Evolutionary conservation across 1,139 yeast genomes (phyloP).

Genomic region (Hansenula sp.): DNA sequence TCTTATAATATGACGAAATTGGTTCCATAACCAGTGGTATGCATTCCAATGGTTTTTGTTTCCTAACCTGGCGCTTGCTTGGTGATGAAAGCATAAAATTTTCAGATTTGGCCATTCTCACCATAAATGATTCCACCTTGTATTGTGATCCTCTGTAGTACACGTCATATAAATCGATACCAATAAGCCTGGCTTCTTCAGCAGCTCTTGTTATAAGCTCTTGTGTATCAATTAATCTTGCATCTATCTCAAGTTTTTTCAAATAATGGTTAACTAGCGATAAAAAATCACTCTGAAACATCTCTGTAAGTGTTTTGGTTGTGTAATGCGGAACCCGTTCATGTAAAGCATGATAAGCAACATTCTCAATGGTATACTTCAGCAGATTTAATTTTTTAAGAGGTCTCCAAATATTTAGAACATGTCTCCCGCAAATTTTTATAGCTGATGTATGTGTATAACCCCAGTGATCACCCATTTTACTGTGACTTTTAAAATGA

Average conservation of each 20-base stretch:
- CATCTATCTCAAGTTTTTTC: constrained; percentile 42
- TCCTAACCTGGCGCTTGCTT: constrained; percentile 72
- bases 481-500: constrained; percentile 41
- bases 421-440: constrained; percentile 71
- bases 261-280: constrained; percentile 49
- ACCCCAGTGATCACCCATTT: constrained; percentile 76
- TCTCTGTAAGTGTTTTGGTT: constrained; percentile 42
- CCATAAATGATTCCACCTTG: constrained; percentile 81
- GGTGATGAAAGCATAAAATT: constrained; percentile 75
- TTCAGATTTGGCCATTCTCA: constrained; percentile 72
- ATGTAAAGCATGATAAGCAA: constrained; percentile 64
- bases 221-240: constrained; percentile 51
- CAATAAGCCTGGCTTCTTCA: constrained; percentile 82
- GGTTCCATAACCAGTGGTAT: constrained; percentile 95
- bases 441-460: constrained; percentile 71
- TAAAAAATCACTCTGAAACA: constrained; percentile 38
- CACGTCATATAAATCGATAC: constrained; percentile 86
- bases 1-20: constrained; percentile 73
- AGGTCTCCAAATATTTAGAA: constrained; percentile 80
- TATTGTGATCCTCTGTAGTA: constrained; percentile 89
- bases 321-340: constrained; percentile 61
- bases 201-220: constrained; percentile 70
- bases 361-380: constrained; percentile 74
- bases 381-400: constrained; percentile 54
- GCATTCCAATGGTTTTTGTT: constrained; percentile 82